Evolutionary conservation across 179 eudicot genomes (phyloP).

Genomic region (Nepenthes alata): DNA sequence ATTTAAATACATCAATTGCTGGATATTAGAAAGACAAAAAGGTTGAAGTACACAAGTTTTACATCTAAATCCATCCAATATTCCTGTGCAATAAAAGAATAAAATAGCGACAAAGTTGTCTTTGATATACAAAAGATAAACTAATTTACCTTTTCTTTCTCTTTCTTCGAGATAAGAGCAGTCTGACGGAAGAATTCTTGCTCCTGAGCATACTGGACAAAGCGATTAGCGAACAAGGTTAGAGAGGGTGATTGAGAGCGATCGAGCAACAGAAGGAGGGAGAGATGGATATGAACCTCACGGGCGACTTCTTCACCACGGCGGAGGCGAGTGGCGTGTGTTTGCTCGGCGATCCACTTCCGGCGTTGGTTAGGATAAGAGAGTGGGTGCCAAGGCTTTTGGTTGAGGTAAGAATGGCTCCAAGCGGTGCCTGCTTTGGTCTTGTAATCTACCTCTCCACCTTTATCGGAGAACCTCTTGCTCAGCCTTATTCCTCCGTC

Average conservation of each 20-base stretch:
- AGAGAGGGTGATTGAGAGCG: not conserved
- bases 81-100: not conserved
- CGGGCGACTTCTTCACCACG: not conserved
- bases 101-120: not conserved
- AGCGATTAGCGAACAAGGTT: not conserved
- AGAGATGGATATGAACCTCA: slow-evolving; percentile 12
- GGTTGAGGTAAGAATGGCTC: slow-evolving; percentile 79
- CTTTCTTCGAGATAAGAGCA: slow-evolving; percentile 65
- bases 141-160: slow-evolving; percentile 68
- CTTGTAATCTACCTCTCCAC: slow-evolving; percentile 76
- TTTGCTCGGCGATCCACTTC: slow-evolving; percentile 1
- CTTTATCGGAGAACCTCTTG: slow-evolving; percentile 62
- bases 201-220: slow-evolving; percentile 78
- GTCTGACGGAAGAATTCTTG: slow-evolving; percentile 87
- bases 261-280: not conserved
- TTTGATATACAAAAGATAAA: not conserved
- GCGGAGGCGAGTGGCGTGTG: not conserved
- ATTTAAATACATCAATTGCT: too few relatives aligned
- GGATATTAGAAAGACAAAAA: too few relatives aligned
- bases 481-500: slow-evolving; percentile 45
- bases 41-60: too few relatives aligned
- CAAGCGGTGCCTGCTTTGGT: slow-evolving; percentile 83
- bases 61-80: not conserved
- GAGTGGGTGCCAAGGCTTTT: slow-evolving; percentile 22
- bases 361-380: slow-evolving; percentile 1